Evolutionary conservation across 371 early-diverging fungal genomes (phyloP).

Genomic region (Lichtheimia ornata): DNA sequence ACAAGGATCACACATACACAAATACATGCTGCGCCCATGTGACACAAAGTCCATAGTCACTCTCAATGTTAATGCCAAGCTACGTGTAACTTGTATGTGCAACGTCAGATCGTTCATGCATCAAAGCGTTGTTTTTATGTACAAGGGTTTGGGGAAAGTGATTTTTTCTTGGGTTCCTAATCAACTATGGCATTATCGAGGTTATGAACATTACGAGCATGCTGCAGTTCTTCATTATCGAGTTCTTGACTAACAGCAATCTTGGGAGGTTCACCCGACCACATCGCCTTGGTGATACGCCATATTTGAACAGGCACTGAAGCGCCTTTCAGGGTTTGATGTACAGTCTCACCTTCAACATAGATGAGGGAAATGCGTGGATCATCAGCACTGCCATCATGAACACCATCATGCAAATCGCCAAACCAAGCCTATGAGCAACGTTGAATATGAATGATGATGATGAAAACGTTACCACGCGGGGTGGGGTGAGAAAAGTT

Average conservation of each 20-base stretch:
- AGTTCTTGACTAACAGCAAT: conserved; percentile 19
- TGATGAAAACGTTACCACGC: no score
- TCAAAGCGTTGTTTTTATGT: no score
- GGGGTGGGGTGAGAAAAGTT: background rate
- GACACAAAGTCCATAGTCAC: no score
- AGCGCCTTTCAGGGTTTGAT: conserved; percentile 23
- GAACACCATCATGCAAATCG: conserved; percentile 42
- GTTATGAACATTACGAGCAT: conserved; percentile 13
- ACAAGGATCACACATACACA: no score
- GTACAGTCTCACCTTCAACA: conserved; percentile 30
- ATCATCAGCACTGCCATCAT: conserved; percentile 46
- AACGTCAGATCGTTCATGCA: no score
- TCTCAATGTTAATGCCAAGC: no score
- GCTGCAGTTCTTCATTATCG: conserved; percentile 17
- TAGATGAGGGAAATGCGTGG: conserved; percentile 40
- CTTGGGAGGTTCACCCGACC: conserved; percentile 28
- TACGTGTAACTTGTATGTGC: no score
- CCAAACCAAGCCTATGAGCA: conserved; percentile 35
- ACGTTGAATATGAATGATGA: background rate
- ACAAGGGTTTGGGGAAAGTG: no score
- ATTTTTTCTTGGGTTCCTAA: background rate
- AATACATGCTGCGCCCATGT: no score
- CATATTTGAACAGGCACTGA: conserved; percentile 24
- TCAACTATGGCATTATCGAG: conserved; percentile 16
- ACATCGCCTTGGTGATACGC: conserved; percentile 20